Conservation (phyloP, 2,329 filamentous ascomycete species). For the Arthrinium puccinioides region DNA sequence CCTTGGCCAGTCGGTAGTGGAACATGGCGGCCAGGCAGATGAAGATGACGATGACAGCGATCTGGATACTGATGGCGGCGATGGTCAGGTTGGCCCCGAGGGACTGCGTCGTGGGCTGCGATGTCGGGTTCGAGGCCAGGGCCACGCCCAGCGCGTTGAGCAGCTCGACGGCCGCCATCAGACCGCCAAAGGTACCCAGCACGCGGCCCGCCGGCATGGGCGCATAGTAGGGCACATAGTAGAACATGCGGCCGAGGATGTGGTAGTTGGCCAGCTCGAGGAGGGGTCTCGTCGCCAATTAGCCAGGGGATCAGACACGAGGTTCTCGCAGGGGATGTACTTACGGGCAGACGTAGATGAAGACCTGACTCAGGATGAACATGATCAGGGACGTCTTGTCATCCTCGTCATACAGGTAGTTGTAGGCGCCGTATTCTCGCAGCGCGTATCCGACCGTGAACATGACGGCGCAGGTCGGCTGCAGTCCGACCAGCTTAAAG, state of each 20-base stretch:
- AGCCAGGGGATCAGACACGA: background rate
- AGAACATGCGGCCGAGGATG: constrained; percentile 52
- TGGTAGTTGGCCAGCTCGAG: constrained; percentile 59
- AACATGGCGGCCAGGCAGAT: constrained; percentile 34
- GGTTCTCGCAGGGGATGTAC: constrained; percentile 8
- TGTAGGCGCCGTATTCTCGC: constrained; percentile 41
- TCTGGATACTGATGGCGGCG: constrained; percentile 36
- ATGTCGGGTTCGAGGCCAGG: constrained; percentile 28
- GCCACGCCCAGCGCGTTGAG: constrained; percentile 38
- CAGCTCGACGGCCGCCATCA: constrained; percentile 37
- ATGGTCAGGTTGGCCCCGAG: constrained; percentile 31
- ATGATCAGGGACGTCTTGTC: constrained; percentile 22
- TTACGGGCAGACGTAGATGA: constrained; percentile 29
- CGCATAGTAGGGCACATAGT: constrained; percentile 54
- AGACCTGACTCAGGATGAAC: constrained; percentile 35
- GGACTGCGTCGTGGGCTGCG: constrained; percentile 17
- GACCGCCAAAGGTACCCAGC: constrained; percentile 35
- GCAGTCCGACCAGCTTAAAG: constrained; percentile 42
- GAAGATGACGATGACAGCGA: constrained; percentile 39
- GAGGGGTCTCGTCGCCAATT: constrained; percentile 36
- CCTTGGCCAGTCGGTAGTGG: constrained; percentile 27
- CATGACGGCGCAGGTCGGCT: constrained; percentile 40
- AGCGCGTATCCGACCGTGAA: constrained; percentile 47
- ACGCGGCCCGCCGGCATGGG: constrained; percentile 42
- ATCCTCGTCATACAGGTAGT: constrained; percentile 24